These are phyloP conservation scores for Lodderomyces pseudojiufengensis DNA, from an alignment of 1,139 yeast genomes.

Conservation along the genomic window DNA sequence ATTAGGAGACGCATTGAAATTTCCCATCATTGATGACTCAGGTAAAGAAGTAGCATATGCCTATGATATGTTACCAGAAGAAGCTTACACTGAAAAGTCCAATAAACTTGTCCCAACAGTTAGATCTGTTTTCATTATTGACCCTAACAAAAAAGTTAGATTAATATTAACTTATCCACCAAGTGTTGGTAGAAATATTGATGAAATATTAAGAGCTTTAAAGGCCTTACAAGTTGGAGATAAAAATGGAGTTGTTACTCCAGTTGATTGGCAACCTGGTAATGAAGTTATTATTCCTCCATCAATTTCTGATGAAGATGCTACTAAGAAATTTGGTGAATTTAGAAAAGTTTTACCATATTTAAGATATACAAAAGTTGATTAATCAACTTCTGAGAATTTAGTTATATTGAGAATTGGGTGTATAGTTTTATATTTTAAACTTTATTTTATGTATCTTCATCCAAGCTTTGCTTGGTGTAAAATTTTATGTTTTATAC, in stretches of 20 bases:
- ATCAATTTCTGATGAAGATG: constrained; percentile 72
- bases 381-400: too few species aligned
- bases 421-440: too few species aligned
- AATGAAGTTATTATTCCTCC: constrained; percentile 90
- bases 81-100: constrained; percentile 73
- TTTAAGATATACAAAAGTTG: constrained; percentile 56
- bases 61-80: constrained; percentile 90
- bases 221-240: constrained; percentile 85
- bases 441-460: too few species aligned
- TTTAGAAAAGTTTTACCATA: constrained; percentile 81
- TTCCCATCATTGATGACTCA: constrained; percentile 86
- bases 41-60: constrained; percentile 75
- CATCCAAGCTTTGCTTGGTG: too few species aligned
- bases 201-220: constrained; percentile 80
- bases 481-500: too few species aligned
- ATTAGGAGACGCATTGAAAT: constrained; percentile 65
- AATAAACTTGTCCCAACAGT: constrained; percentile 71
- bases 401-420: too few species aligned
- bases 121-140: constrained; percentile 85
- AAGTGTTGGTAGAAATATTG: constrained; percentile 85
- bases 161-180: constrained; percentile 85
- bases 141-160: constrained; percentile 82
- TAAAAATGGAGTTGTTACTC: constrained; percentile 77
- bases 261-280: constrained; percentile 71
- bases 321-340: constrained; percentile 76